Base-by-base conservation (phyloP, 257 asterid genomes). In the Pogostemon cablin region DNA sequence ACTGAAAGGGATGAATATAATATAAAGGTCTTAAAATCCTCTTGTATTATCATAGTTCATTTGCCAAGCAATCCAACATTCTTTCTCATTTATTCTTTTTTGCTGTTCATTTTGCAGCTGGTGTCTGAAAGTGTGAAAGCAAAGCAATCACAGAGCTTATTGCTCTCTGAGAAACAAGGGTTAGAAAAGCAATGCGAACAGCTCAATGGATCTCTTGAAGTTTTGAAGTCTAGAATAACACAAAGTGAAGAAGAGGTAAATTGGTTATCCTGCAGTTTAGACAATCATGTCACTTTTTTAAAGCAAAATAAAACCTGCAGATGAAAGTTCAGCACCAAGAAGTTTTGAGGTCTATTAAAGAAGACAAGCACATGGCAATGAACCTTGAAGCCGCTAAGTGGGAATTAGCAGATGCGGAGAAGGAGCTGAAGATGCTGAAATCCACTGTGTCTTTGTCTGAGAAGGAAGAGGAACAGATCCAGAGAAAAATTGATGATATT, bases 51-150 rank as follows among this genome's bases (percentile, higher is more conserved):
- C 57, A 15, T 68, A 7, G 12, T 48, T 34, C 70, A 41, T 41
- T 41, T 67, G 70, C 52, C 53, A 25, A 17, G 32, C 69, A 58
- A 58, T 40, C 64, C 68, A 53, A 56, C 77, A 8, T 72, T n/a
- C 8, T 38, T 72, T 50, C 49, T 60, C 65, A 72, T 54, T 3
- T 44, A 8, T 73, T 52, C 7, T 75, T 50, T 70, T n/a, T 17
- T 47, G 64, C 52, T 67, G 59, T 78, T 72, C 20, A 68, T 75
- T 60, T 75, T 85, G 84, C 90, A 93, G 99, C 86, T 93, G 62
- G 99, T 93, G 37, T 93, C 98, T 42, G 97, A 87, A 74, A 93
- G 98, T 73, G 96, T 93, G 80, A 88, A 89, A 84, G 86, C 92
- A 62, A 93, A 91, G 86, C 99, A 93, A 78, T 86, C 91, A 44